Evolutionary conservation across 2,329 filamentous ascomycete species (phyloP), one percentile per base, ranked within the genome.

Genomic region (Graphiopsis chlorocephala): DNA sequence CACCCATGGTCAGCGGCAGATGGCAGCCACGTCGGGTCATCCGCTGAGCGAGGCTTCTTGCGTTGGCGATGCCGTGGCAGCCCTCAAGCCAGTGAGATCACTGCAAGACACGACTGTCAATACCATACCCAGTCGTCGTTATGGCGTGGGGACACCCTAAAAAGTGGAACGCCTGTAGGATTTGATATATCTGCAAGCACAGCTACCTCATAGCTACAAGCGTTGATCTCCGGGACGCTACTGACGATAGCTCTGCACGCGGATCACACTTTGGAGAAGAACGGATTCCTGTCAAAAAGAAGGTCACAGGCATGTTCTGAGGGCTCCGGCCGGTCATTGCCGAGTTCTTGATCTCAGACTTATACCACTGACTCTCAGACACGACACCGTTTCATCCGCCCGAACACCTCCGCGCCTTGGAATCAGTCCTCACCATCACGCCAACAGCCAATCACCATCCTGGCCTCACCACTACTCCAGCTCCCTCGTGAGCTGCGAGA

Each of bases 401-500:
- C 55, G 55, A 58, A 58, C 33, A 45, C 31, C 55, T 58, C 55
- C 55, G 55, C 35, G 33, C 15, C 55, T 29, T 45, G 31, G 23
- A 45, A 20, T 20, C 38, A 8, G 23, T 45, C 26, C 55, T 38
- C 33, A 28, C 23, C 25, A 11, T 38, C 23, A 15, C 6, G 12
- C 23, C 35, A 28, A 25, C 60, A 35, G 25, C 58, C 26, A 61
- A 60, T 42, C 57, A 47, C 17, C 47, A 55, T 38, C 60, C 48
- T 62, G 60, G 60, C 60, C 61, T 64, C 61, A 52, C 61, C 20
- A 57, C 53, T 64, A 31, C 55, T 64, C 53, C 55, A 38, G 55
- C 61, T 64, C 61, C 61, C 61, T 53, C 58, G 56, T 47, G 53
- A 67, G 65, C 48, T 69, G 62, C 50, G 48, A 47, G 35, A 67